A percentile compares a stretch with the other conserved stretches of the same genome.
These are phyloP conservation scores for Lactarius quietus DNA, from an alignment of 768 basidiomycete species.

Conservation along the genomic window DNA sequence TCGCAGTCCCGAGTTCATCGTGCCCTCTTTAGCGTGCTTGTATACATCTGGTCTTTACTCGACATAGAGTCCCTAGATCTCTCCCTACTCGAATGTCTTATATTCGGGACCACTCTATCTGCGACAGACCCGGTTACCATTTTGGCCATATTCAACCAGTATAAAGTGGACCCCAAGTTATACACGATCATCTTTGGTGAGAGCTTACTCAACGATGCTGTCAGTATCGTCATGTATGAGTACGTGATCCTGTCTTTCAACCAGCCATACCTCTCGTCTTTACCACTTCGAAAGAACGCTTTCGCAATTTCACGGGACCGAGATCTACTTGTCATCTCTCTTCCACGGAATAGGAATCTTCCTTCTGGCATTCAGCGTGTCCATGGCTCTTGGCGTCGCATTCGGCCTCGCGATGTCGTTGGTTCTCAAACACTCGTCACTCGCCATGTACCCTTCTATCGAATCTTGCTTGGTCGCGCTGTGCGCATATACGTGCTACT, in stretches of 20 bases:
- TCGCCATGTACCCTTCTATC: conserved; percentile 84
- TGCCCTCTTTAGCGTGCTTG: conserved; percentile 70
- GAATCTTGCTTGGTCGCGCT: conserved; percentile 97
- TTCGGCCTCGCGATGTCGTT: conserved; percentile 92
- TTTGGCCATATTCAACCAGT: conserved; percentile 95
- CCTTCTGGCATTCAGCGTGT: conserved; percentile 72
- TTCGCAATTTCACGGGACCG: conserved; percentile 85
- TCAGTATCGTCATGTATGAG: conserved; percentile 99
- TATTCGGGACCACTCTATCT: conserved; percentile 93
- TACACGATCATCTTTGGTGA: conserved; percentile 99
- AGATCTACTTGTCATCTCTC: conserved; percentile 81
- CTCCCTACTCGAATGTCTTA: conserved; percentile 87
- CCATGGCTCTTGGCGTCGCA: conserved; percentile 87
- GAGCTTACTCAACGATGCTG: conserved; percentile 95
- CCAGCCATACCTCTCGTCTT: not conserved
- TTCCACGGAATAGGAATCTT: conserved; percentile 97
- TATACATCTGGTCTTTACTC: conserved; percentile 91
- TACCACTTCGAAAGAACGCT: conserved; percentile 61
- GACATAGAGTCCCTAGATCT: conserved; percentile 88
- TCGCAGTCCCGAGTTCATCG: conserved; percentile 38
- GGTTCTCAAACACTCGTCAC: conserved; percentile 90
- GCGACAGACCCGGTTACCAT: conserved; percentile 99
- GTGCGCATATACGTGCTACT: conserved; percentile 96
- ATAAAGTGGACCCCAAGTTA: conserved; percentile 83
- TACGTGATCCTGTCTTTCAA: conserved; percentile 46